Percentiles rank a stretch among this genome's conserved stretches.
These are phyloP conservation scores for Trapa incisa DNA, from an alignment of 345 rosid species.

Conservation along the genomic window DNA sequence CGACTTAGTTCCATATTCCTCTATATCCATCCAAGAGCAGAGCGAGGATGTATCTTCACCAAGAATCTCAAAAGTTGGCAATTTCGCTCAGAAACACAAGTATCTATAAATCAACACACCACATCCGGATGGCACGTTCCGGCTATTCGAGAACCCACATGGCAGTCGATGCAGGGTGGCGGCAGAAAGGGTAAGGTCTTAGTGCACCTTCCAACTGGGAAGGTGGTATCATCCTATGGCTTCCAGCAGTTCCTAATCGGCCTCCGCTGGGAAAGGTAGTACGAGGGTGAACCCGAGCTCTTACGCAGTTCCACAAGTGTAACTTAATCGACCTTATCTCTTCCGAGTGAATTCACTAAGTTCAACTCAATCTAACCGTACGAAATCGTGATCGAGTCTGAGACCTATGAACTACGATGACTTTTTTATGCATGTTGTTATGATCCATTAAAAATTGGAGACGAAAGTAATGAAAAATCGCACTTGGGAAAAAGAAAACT, in stretches of 20 bases:
- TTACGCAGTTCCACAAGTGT: constrained; percentile 59
- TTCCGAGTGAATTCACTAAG: constrained; percentile 71
- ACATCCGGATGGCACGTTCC: constrained; percentile 7
- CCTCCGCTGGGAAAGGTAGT: constrained; percentile 93
- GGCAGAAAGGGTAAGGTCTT: constrained; percentile 32
- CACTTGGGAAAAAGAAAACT: too few species aligned
- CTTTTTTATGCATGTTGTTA: too few species aligned
- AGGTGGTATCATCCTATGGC: constrained; percentile 50
- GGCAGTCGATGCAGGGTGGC: constrained; percentile 17
- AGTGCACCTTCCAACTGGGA: constrained; percentile 54
- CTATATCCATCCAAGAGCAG: too few species aligned
- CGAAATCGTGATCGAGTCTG: constrained; percentile 79
- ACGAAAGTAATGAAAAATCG: too few species aligned
- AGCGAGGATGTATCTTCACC: too few species aligned
- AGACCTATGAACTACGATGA: constrained; percentile 21
- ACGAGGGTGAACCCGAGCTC: constrained; percentile 40
- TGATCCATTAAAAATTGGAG: too few species aligned
- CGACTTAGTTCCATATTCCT: too few species aligned
- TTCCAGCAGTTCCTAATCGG: constrained; percentile 40
- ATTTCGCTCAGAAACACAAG: too few species aligned
- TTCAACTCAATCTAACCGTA: constrained; percentile 77
- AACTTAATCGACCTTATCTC: constrained; percentile 86
- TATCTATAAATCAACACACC: too few species aligned
- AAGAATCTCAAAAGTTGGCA: too few species aligned
- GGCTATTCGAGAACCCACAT: constrained; percentile 43